A percentile compares a stretch with the other conserved stretches of the same genome.
Evolutionary conservation across 495 filamentous ascomycete species (phyloP).

Genomic region (Neurospora sp.): DNA sequence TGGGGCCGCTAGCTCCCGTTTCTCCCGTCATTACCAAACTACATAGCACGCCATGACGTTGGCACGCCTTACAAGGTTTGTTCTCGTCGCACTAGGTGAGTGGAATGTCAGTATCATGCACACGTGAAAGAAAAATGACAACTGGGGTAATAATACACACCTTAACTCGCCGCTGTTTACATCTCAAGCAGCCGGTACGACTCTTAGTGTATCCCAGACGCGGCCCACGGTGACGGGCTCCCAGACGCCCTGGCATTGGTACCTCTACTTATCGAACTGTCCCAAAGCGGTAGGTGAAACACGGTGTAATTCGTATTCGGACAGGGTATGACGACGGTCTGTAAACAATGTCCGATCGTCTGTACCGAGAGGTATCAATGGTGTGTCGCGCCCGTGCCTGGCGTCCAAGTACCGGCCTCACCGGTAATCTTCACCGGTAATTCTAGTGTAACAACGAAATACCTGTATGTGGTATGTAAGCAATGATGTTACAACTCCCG

Average conservation of each 20-base stretch:
- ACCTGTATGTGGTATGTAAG: not conserved
- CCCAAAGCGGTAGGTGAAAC: not conserved
- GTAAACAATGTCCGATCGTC: not conserved
- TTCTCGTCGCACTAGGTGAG: conserved; percentile 21
- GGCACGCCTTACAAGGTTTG: conserved; percentile 20
- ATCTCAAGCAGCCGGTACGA: conserved; percentile 18
- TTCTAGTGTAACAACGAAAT: not conserved
- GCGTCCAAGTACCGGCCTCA: not conserved
- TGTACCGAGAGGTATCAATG: not conserved
- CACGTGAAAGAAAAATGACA: not conserved
- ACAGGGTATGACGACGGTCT: not conserved
- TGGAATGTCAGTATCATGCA: not conserved
- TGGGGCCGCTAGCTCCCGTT: not conserved
- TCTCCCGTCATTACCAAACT: conserved; percentile 9
- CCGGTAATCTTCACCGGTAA: not conserved
- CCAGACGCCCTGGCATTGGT: not conserved
- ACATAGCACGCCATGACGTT: conserved; percentile 21
- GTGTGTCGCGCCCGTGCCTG: not conserved
- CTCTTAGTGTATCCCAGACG: conserved; percentile 24
- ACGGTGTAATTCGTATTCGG: not conserved
- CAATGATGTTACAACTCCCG: not conserved
- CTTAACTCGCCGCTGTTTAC: conserved; percentile 25
- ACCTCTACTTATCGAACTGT: not conserved
- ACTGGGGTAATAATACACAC: not conserved
- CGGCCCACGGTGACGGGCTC: conserved; percentile 4